Percentiles rank a stretch among this genome's conserved stretches.
Conservation (phyloP, 139 green algal species). For the Chlamydomonas schloesseri region DNA sequence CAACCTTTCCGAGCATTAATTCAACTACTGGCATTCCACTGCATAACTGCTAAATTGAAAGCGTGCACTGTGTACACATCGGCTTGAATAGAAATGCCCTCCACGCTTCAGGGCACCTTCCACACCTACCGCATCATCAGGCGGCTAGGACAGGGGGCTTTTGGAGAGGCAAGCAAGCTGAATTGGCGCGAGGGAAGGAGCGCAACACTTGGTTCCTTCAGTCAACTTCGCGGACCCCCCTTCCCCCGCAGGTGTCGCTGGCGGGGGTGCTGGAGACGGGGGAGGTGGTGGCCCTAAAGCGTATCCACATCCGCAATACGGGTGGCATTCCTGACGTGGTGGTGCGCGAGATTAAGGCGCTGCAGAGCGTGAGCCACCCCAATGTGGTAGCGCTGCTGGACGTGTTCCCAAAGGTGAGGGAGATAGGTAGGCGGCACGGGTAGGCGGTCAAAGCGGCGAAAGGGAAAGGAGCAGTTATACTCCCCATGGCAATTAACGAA, state of each 20-base stretch:
- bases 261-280: constrained; percentile 52
- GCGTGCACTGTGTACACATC: too few species aligned
- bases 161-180: constrained; percentile 56
- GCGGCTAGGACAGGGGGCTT: constrained; percentile 49
- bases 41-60: too few species aligned
- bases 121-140: constrained; percentile 46
- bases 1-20: too few species aligned
- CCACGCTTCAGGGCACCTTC: constrained; percentile 29
- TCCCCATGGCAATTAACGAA: too few species aligned
- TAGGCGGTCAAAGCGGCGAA: too few species aligned
- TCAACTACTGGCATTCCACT: too few species aligned
- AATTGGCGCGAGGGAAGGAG: too few species aligned
- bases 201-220: too few species aligned
- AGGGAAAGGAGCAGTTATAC: too few species aligned
- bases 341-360: constrained; percentile 49
- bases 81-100: too few species aligned
- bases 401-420: constrained; percentile 57
- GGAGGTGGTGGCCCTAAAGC: constrained; percentile 60
- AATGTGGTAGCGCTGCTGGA: constrained; percentile 57
- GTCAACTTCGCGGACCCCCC: neutral
- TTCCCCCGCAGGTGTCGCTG: constrained; percentile 43
- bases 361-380: constrained; percentile 51
- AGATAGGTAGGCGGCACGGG: too few species aligned
- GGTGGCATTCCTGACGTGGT: constrained; percentile 54
- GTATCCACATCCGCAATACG: constrained; percentile 50